Base-by-base conservation (phyloP, 768 basidiomycete species). In the Lactifluus rugatus region DNA sequence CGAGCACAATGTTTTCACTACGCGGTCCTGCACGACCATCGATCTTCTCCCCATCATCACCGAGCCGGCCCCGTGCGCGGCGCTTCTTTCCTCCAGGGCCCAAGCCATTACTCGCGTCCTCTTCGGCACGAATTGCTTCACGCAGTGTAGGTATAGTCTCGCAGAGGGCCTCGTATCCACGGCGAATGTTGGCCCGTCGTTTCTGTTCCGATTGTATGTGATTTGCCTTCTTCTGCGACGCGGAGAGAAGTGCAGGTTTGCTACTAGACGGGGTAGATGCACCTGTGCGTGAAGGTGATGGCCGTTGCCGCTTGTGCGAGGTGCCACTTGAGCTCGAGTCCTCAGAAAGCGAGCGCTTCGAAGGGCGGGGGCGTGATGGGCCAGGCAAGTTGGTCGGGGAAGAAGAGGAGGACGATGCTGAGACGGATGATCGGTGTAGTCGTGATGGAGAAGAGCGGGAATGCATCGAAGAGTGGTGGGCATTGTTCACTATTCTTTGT, bases 131-230 rank as follows among this genome's bases (percentile, higher is more conserved):
- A 41, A 92, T 89, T 0, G 91, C 91, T 64, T 89, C 90, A 17
- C 84, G 73, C 37, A 96, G 75, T 2, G 88, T 76, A 10, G 93
- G 93, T 0, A 96, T 85, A 26, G 82, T 81, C 25, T 85, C 85
- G 66, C 92, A 93, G 0, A 96, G 76, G 7, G 86, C 83, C 65
- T 94, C 93, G 68, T 95, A 95, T 11, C 92, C 93, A 39, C 84
- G 74, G 11, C 91, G 79, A 52, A 96, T 95, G 65, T 93, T 93
- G 14, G 90, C 90, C 32, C 93, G 82, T 25, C 93, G 84, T 70
- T 94, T 94, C 74, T 95, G 92, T 73, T 96, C 93, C 2, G 85
- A 88, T 65, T 90, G 87, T 63, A 96, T 95, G 67, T 96, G 93
- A 66, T 94, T 94, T 41, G 87, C 87, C 68, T 93, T 90, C 69